Conservation (phyloP, 139 green algal species). For the Chlamydomonas urium region DNA sequence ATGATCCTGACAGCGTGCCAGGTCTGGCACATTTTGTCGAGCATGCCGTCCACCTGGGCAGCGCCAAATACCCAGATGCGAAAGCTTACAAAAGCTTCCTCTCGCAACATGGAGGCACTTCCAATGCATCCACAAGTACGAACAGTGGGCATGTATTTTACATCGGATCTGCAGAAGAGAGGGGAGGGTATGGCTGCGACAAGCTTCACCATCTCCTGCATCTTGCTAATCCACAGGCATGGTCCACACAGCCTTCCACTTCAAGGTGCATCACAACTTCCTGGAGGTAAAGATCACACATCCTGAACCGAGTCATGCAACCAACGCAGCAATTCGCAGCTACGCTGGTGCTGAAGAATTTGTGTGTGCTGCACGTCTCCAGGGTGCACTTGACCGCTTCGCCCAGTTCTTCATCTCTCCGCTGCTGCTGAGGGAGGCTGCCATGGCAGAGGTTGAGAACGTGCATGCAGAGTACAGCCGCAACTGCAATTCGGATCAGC, state of each 20-base stretch:
- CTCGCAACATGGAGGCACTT: slow-evolving; percentile 69
- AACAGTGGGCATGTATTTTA: neutral
- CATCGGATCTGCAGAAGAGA: neutral
- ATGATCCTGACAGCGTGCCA: slow-evolving; percentile 42
- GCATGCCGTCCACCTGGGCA: slow-evolving; percentile 98
- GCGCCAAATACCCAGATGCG: slow-evolving; percentile 79
- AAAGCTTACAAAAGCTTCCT: slow-evolving; percentile 93
- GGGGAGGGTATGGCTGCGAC: neutral
- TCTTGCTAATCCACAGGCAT: slow-evolving; percentile 32
- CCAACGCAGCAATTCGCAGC: neutral
- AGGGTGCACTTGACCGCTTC: slow-evolving; percentile 38
- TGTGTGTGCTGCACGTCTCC: slow-evolving; percentile 6
- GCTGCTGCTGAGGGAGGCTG: slow-evolving; percentile 23
- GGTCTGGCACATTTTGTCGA: slow-evolving; percentile 89
- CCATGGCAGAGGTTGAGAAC: slow-evolving; percentile 10
- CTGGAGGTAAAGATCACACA: neutral
- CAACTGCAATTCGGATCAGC: slow-evolving; percentile 46
- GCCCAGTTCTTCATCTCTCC: slow-evolving; percentile 37
- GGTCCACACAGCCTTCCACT: slow-evolving; percentile 52
- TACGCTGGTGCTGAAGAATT: neutral
- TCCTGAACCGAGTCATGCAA: neutral
- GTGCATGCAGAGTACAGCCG: slow-evolving; percentile 38
- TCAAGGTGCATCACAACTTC: slow-evolving; percentile 23
- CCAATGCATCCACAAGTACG: slow-evolving; percentile 86
- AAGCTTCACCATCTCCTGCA: neutral